Percentiles rank a stretch among this genome's conserved stretches.
Conservation (phyloP, 2,329 filamentous ascomycete genomes). For the Bipolaris cookei region DNA sequence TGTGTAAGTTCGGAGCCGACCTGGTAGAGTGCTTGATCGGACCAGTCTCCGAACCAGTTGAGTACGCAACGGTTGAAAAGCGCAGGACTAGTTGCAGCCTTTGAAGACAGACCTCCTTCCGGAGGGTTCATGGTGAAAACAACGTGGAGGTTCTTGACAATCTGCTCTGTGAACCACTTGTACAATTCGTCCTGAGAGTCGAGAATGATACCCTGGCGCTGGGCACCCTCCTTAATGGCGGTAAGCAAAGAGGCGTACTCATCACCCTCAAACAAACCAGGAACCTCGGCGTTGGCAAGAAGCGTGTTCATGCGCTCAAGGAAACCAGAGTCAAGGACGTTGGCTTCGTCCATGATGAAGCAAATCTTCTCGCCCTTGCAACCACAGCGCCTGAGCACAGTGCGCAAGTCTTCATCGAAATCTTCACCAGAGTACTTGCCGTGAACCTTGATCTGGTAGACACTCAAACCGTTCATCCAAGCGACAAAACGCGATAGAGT, state of each 20-base stretch:
- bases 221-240: constrained; percentile 96
- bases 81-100: constrained; percentile 95
- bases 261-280: constrained; percentile 98
- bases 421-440: constrained; percentile 98
- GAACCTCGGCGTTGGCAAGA: constrained; percentile 98
- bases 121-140: constrained; percentile 99
- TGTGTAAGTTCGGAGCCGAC: constrained; percentile 95
- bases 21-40: constrained; percentile 97
- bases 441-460: constrained; percentile 99
- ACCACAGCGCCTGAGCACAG: constrained; percentile 89
- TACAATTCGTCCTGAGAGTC: constrained; percentile 99
- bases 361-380: constrained; percentile 99
- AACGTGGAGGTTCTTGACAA: constrained; percentile 97
- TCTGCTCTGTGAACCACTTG: constrained; percentile 99
- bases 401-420: constrained; percentile 96
- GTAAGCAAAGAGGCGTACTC: constrained; percentile 99
- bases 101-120: constrained; percentile 90
- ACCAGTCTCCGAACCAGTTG: constrained; percentile 99
- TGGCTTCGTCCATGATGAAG: constrained; percentile 99
- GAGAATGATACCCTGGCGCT: constrained; percentile 90
- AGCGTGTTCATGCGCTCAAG: constrained; percentile 99
- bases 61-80: constrained; percentile 99
- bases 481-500: constrained; percentile 97
- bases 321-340: constrained; percentile 98
- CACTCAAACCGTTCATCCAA: constrained; percentile 99